Evolutionary conservation across 2,329 filamentous ascomycete genomes (phyloP), one percentile per base, ranked within the genome.

Genomic region (Leptosphaerulina australis): DNA sequence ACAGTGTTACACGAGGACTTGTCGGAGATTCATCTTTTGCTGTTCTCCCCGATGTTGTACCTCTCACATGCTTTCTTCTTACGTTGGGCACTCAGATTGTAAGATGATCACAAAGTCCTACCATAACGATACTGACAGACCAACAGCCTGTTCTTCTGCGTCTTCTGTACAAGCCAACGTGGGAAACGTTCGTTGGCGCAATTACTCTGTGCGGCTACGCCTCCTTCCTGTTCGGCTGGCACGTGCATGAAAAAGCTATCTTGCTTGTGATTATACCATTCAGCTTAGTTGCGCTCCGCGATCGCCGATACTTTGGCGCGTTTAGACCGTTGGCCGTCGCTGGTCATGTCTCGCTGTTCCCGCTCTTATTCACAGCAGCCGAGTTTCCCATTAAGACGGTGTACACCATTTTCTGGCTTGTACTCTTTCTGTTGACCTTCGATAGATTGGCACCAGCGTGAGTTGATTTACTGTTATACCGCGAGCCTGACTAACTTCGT

Each of bases 211-310:
- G 94, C 67, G 94, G 90, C 50, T 99, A 97, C 69, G 89, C 93
- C 0, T 97, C 93, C 0, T 99, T 99, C 76, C 81, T 99, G 8
- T 97, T 97, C 63, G 93, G 94, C 48, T 99, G 93, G 91, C 94
- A 99, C 68, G 94, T 99, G 7, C 94, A 99, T 66, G 94, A 99
- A 70, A 99, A 99, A 74, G 94, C 94, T 1, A 89, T 99, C 49
- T 82, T 99, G 17, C 83, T 97, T 15, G 88, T 97, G 67, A 91
- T 99, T 59, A 89, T 97, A 38, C 94, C 94, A 0, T 97, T 97
- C 78, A 95, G 90, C 62, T 82, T 99, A 54, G 87, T 97, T 53
- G 92, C 93, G 0, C 83, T 97, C 41, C 88, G 88, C 70, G 92
- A 97, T 71, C 85, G 94, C 41, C 86, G 94, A 20, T 92, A 96